Evolutionary conservation across 169 alveolate genomes (phyloP), one percentile per base, ranked within the genome.

Genomic region (Cryptosporidium xiaoi): DNA sequence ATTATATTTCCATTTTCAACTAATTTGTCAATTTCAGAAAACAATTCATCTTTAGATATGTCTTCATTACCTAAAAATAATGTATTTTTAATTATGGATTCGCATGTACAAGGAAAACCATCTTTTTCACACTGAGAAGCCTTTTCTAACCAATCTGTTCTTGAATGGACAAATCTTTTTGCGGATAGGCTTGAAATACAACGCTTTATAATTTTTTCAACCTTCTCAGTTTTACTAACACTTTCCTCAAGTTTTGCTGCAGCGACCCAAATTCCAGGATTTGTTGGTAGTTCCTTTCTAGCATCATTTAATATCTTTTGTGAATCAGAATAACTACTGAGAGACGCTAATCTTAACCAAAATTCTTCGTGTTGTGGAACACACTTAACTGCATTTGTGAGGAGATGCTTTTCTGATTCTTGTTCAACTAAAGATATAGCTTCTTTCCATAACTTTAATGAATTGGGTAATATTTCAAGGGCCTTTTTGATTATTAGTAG

Each of bases 201-300:
- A 29, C 98, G 92, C 18, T 92, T 68, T 12, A 97, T 93, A 46
- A 97, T 91, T 71, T 92, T 93, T 67, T 94, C 95, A 5, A 44
- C 92, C 90, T 93, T 90, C 1, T 90, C 92, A 51, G 71, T 69
- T 55, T 96, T 94, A 15, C 96, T 97, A 60, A 95, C 91, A 55
- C 97, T 93, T 84, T 98, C 99, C 91, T 98, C 99, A 89, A 98
- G 92, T 82, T 97, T 96, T 51, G 99, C 98, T 7, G 99, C 99
- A 65, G 96, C 93, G 33, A 97, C 95, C 99, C 99, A 97, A 58
- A 97, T 95, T 31, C 94, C 96, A 24, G 97, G 97, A 65, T 97
- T 97, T 15, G 98, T 95, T 60, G 99, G 99, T 55, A 97, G 92
- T 90, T 93, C 94, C 90, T 97, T 96, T 20, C 99, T 92, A n/a